Percentiles rank a stretch among this genome's conserved stretches.
Evolutionary conservation across 805 yeast genomes (phyloP).

Genomic region (Wickerhamiella sorbophila): DNA sequence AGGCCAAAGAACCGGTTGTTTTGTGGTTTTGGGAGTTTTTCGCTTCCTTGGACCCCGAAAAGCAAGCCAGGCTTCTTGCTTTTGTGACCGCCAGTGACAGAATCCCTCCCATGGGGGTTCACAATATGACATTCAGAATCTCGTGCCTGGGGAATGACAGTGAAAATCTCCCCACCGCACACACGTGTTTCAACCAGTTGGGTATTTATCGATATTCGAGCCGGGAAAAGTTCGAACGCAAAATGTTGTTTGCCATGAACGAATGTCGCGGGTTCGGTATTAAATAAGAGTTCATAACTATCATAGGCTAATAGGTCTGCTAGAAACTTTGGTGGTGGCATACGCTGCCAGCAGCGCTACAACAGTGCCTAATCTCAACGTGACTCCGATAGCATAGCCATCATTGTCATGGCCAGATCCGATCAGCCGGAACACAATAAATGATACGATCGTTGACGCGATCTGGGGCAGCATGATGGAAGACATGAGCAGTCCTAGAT

Average conservation of each 20-base stretch:
- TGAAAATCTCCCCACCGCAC: conserved; percentile 64
- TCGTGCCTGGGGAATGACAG: conserved; percentile 36
- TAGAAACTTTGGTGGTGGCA: conserved; percentile 10
- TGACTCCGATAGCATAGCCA: conserved; percentile 25
- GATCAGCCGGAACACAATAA: conserved; percentile 23
- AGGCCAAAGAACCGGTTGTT: conserved; percentile 29
- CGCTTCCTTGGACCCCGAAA: conserved; percentile 28
- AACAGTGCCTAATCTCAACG: conserved; percentile 27
- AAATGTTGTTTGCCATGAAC: conserved; percentile 52
- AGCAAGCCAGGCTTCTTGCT: conserved; percentile 49
- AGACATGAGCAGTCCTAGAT: conserved; percentile 28
- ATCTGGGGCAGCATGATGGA: conserved; percentile 29
- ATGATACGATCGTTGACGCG: conserved; percentile 28
- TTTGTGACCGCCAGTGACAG: conserved; percentile 88
- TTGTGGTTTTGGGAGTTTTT: conserved; percentile 84
- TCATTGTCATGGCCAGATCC: conserved; percentile 21
- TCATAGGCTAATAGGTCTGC: not conserved
- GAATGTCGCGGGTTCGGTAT: conserved; percentile 84
- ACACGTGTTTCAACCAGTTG: conserved; percentile 88
- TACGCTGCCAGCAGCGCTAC: conserved; percentile 25
- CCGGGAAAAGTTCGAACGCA: conserved; percentile 39
- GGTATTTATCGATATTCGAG: conserved; percentile 54
- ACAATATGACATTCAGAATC: conserved; percentile 59
- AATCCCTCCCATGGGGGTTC: conserved; percentile 84
- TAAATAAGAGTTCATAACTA: conserved; percentile 26